These are phyloP conservation scores for Rhizopus arrhizus DNA, from an alignment of 371 early-diverging fungal species.

Conservation along the genomic window DNA sequence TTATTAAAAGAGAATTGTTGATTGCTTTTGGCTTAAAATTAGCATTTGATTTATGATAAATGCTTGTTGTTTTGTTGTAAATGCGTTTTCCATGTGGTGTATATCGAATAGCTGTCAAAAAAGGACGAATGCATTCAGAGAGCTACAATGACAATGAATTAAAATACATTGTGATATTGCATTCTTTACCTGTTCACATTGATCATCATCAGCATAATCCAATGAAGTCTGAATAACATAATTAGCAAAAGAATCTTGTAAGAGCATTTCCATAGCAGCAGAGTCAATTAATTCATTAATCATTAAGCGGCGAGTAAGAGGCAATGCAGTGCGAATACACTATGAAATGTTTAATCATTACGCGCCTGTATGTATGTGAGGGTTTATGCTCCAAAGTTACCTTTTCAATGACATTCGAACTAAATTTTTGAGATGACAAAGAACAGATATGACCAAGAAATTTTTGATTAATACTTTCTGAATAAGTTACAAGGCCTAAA, in stretches of 20 bases:
- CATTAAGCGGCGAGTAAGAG: slow-evolving; percentile 66
- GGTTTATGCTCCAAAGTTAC: slow-evolving; percentile 24
- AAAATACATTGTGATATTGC: not conserved
- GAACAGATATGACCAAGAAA: slow-evolving; percentile 78
- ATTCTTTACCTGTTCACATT: slow-evolving; percentile 62
- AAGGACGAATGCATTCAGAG: slow-evolving; percentile 76
- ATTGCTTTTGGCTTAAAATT: too few species aligned
- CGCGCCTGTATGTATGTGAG: too few species aligned
- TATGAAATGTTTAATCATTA: slow-evolving; percentile 5
- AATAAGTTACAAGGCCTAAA: slow-evolving; percentile 64
- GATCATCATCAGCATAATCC: slow-evolving; percentile 81
- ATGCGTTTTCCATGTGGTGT: slow-evolving; percentile 91
- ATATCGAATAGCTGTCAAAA: slow-evolving; percentile 77
- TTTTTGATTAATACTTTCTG: slow-evolving; percentile 71
- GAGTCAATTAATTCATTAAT: slow-evolving; percentile 75
- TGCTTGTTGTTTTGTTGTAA: slow-evolving; percentile 49
- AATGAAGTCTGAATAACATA: slow-evolving; percentile 92
- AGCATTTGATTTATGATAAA: too few species aligned
- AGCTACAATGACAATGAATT: slow-evolving; percentile 36
- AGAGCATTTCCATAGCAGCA: slow-evolving; percentile 68
- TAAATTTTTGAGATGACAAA: slow-evolving; percentile 88
- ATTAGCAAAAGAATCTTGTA: slow-evolving; percentile 88
- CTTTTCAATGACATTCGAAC: slow-evolving; percentile 93
- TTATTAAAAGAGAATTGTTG: too few species aligned
- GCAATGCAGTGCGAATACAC: slow-evolving; percentile 83